Evolutionary conservation across 2,329 filamentous ascomycete species (phyloP), one percentile per base, ranked within the genome.

Genomic region (Beauveria bassiana): DNA sequence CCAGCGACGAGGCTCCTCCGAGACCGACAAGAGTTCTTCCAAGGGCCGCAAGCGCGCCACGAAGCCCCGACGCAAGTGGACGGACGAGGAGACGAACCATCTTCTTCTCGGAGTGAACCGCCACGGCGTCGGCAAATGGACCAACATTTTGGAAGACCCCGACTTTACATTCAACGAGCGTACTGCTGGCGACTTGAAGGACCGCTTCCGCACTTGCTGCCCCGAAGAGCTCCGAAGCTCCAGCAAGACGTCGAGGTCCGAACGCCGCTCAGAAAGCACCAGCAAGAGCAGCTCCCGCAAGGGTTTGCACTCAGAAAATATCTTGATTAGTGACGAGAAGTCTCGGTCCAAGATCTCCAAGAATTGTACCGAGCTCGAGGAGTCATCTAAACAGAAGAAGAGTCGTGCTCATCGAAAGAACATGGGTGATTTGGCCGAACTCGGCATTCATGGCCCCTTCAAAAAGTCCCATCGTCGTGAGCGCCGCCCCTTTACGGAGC

Each of bases 61-160:
- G 7, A 86, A 85, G 66, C 79, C 82, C 1, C 77, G 85, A 62
- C 78, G 81, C 58, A 86, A 86, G 66, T 88, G 85, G 85, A 82
- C 83, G 0, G 83, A 87, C 64, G 80, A 85, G 62, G 85, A 88
- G 70, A 88, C 85, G 1, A 85, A 82, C 56, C 79, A 86, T 65
- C 74, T 88, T 9, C 70, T 88, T 16, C 73, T 86, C 3, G 85
- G 85, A 0, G 85, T 87, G 31, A 80, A 80, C 66, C 81, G 82
- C 38, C 80, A 88, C 67, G 86, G 86, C 1, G 81, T 88, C 9
- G 86, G 85, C 43, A 85, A 83, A 66, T 88, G 85, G 85, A 86
- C 83, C 9, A 81, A 77, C 61, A 88, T 88, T 38, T 72, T 87
- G 26, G 83, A 86, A 55, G 86, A 88, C 63, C 71, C 79, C 0